Evolutionary conservation across 2,329 filamentous ascomycete genomes (phyloP).

Genomic region (Paecilomyces variotii): DNA sequence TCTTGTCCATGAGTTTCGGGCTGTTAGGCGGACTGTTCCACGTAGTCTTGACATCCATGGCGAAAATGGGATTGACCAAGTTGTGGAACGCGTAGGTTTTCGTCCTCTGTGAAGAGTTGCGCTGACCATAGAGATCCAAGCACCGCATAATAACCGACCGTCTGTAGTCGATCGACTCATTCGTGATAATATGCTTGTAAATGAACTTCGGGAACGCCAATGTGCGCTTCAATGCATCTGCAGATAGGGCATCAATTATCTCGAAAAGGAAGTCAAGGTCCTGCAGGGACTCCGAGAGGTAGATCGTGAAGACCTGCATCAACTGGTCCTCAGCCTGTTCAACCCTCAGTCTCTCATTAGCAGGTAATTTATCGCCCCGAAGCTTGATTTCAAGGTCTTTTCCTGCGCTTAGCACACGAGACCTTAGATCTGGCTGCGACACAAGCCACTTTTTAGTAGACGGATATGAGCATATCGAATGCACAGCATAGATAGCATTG

Average conservation of each 20-base stretch:
- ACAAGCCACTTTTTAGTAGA: slow-evolving; percentile 60
- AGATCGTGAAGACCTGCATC: slow-evolving; percentile 74
- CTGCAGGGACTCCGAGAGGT: slow-evolving; percentile 64
- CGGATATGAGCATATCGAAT: slow-evolving; percentile 64
- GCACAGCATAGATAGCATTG: slow-evolving; percentile 78
- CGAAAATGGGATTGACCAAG: slow-evolving; percentile 90
- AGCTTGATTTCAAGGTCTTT: slow-evolving; percentile 72
- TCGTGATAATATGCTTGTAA: slow-evolving; percentile 76
- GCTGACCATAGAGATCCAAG: slow-evolving; percentile 76
- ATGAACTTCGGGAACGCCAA: slow-evolving; percentile 73
- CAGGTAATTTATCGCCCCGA: slow-evolving; percentile 59
- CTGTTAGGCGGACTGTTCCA: slow-evolving; percentile 54
- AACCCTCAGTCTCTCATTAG: slow-evolving; percentile 69
- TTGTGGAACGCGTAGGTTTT: slow-evolving; percentile 91
- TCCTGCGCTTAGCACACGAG: slow-evolving; percentile 54
- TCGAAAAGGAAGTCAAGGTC: slow-evolving; percentile 79
- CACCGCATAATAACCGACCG: slow-evolving; percentile 74
- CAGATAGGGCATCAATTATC: slow-evolving; percentile 74
- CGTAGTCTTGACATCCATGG: slow-evolving; percentile 87
- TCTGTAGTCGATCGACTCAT: slow-evolving; percentile 77
- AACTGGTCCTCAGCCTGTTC: slow-evolving; percentile 85
- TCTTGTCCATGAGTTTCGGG: slow-evolving; percentile 72
- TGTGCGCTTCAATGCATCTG: slow-evolving; percentile 70
- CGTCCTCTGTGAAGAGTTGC: slow-evolving; percentile 71
- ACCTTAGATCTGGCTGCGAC: slow-evolving; percentile 49